Evolutionary conservation across 495 filamentous ascomycete species (phyloP), one percentile per base, ranked within the genome.

Genomic region (Trypethelium eluteriae): DNA sequence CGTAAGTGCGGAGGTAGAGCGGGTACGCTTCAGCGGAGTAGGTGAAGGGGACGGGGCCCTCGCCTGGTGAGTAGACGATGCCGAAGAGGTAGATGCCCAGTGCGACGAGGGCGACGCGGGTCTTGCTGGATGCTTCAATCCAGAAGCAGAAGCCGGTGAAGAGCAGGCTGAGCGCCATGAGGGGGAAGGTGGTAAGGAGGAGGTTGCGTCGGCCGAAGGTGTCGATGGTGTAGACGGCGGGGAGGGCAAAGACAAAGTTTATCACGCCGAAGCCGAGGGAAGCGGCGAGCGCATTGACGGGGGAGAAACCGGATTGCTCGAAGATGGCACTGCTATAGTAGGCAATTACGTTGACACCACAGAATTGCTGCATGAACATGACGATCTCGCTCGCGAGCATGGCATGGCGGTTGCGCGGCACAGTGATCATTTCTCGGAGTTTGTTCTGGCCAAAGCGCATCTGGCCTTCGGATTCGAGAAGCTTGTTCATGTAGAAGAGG

Each of bases 311-410:
- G 18, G 89, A 84, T 1, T 89, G 69, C 6, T 73, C 70, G 78
- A 93, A 93, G 62, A 94, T 81, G 2, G 89, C 89, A 0, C 86
- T 86, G 0, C 84, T 88, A 76, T 94, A 96, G 80, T 93, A 94
- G n/a, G 90, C 85, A 44, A 91, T 85, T 66, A 83, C 87, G 61
- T 88, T 88, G 32, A 88, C 85, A 9, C 49, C 35, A 10, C 64
- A 64, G 68, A 79, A 79, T 76, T 81, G 91, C 71, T 94, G 91
- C 84, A 91, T 86, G 68, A 91, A 92, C 89, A 93, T 92, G 64
- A 93, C 87, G 68, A 91, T 87, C 70, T 87, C 81, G 2, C 86
- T 88, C 2, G 88, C 88, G 47, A 89, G 68, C 78, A 88, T 83
- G 3, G 91, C 91, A 41, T 90, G 84, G n/a, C 90, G 83, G 73